Evolutionary conservation across 2,329 filamentous ascomycete species (phyloP).

Genomic region (Aulographum hederae): DNA sequence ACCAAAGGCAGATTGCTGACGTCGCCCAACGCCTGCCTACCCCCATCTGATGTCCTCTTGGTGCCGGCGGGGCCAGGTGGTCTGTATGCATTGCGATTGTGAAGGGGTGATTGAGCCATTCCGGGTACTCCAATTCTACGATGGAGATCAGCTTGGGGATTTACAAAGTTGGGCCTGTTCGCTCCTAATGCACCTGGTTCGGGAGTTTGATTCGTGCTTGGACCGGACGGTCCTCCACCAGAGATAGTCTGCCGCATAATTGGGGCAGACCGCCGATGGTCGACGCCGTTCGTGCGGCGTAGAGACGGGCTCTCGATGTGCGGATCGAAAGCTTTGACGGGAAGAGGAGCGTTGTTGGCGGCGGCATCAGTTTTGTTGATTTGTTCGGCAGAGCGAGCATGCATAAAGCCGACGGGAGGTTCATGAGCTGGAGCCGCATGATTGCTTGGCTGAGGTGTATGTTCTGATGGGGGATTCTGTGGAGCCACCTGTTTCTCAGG

Average conservation of each 20-base stretch:
- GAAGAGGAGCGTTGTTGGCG: slow-evolving; percentile 13
- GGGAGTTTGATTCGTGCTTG: slow-evolving; percentile 5
- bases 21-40: slow-evolving; percentile 21
- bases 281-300: slow-evolving; percentile 71
- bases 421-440: slow-evolving; percentile 3
- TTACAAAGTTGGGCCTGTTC: slow-evolving; percentile 23
- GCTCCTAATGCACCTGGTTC: slow-evolving; percentile 6
- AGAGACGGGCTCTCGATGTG: slow-evolving; percentile 50
- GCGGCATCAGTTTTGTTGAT: slow-evolving; percentile 16
- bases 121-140: slow-evolving; percentile 31
- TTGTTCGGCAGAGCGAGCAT: slow-evolving; percentile 23
- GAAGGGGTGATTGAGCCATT: slow-evolving; percentile 22
- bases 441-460: slow-evolving; percentile 1
- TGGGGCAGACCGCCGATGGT: slow-evolving; percentile 61
- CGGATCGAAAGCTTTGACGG: slow-evolving; percentile 25
- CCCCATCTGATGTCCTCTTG: slow-evolving; percentile 14
- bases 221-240: slow-evolving; percentile 4
- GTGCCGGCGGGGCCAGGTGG: slow-evolving; percentile 18
- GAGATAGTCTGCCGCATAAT: slow-evolving; percentile 33
- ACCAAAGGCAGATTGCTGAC: slow-evolving; percentile 21
- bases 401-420: slow-evolving; percentile 23
- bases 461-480: slow-evolving; percentile 1
- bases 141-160: slow-evolving; percentile 27
- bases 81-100: slow-evolving; percentile 26
- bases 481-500: slow-evolving; percentile 1